These are phyloP conservation scores for Flaveria sonorensis DNA, from an alignment of 129 eudicot species.

Conservation along the genomic window DNA sequence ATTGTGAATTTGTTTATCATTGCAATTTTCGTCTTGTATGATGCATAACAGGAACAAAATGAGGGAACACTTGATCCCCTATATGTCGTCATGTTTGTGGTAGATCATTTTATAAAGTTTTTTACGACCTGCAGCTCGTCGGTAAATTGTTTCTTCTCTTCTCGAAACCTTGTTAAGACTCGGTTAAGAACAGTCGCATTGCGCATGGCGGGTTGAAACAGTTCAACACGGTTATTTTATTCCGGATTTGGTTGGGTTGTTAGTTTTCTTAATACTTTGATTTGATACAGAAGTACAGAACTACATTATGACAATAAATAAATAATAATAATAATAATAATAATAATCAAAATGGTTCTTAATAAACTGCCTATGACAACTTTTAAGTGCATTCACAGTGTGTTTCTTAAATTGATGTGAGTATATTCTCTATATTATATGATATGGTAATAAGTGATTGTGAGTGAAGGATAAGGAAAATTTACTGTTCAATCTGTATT, in stretches of 20 bases:
- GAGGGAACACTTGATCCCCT: constrained; percentile 15
- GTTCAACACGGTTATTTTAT: neutral
- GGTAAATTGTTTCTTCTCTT: neutral
- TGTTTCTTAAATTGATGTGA: no score
- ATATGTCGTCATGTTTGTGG: constrained; percentile 18
- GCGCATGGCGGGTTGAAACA: neutral
- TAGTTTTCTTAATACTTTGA: no score
- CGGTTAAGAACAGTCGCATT: neutral
- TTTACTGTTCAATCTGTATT: no score
- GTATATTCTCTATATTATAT: no score
- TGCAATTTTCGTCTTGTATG: constrained; percentile 17
- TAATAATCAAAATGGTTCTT: no score
- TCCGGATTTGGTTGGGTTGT: neutral
- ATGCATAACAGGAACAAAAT: constrained; percentile 12
- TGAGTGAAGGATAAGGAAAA: no score
- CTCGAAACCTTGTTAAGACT: neutral
- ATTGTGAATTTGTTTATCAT: constrained; percentile 27
- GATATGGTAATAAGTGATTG: no score
- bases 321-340: no score
- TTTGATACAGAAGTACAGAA: no score
- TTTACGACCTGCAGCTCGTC: neutral
- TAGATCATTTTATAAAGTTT: neutral
- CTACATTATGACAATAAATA: no score
- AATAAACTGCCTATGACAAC: no score
- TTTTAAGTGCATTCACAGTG: no score